Evolutionary conservation across 495 filamentous ascomycete species (phyloP).

Genomic region (Staphylotrichum longicolle): DNA sequence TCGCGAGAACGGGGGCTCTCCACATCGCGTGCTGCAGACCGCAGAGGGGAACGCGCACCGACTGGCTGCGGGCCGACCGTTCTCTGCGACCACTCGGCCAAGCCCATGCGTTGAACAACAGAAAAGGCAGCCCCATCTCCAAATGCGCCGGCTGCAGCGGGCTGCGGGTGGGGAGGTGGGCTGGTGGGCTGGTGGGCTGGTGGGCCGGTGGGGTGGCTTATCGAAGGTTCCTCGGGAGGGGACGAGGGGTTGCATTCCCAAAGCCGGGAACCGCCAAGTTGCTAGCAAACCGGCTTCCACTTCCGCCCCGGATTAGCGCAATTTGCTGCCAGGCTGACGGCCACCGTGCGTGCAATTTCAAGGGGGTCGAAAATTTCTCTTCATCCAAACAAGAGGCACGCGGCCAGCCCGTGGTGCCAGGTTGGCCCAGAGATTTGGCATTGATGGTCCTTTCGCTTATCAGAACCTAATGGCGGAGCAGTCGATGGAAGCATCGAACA

Average conservation of each 20-base stretch:
- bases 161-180: conserved; percentile 13
- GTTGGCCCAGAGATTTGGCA: not conserved
- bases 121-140: conserved; percentile 17
- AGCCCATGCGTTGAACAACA: too few species aligned
- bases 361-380: conserved; percentile 19
- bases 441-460: conserved; percentile 2
- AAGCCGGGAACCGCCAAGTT: conserved; percentile 26
- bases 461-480: not conserved
- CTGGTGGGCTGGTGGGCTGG: not conserved
- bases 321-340: conserved; percentile 24
- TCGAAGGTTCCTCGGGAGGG: conserved; percentile 25
- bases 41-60: conserved; percentile 10
- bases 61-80: conserved; percentile 16
- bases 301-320: conserved; percentile 33
- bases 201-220: conserved; percentile 14
- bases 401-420: not conserved
- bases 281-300: conserved; percentile 24
- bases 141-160: conserved; percentile 17
- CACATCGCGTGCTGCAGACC: conserved; percentile 9
- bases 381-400: conserved; percentile 12
- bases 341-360: conserved; percentile 29
- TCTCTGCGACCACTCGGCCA: conserved; percentile 6
- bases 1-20: conserved; percentile 4
- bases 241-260: conserved; percentile 24
- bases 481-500: not conserved